Base-by-base conservation (phyloP, 306 rosid species). In the Fragaria iinumae region DNA sequence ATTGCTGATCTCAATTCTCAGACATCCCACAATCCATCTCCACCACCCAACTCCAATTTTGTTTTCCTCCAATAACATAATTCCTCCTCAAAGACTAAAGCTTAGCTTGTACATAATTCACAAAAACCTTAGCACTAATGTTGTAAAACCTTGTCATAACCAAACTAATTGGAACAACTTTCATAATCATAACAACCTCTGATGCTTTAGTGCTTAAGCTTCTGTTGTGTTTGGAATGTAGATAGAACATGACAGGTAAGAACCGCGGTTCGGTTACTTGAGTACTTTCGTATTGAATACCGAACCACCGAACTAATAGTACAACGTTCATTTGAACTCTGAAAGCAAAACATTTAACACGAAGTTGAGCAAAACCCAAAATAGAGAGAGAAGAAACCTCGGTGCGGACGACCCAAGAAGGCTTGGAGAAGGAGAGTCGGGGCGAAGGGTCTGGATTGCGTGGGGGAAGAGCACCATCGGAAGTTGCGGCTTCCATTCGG, bases 331-430 rank as follows among this genome's bases (percentile, higher is more conserved):
- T 36, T 36, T 36, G 6, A 36, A 36, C 39, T 4, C 4, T 4
- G 39, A 36, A 14, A 48, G 53, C 1, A 13, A 45, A 12, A 45
- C 50, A 45, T 12, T 12, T 11, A 45, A 45, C 5, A 45, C 12
- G 4, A 11, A 11, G 50, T 45, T 11, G 18, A 52, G 21, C 21
- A 52, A 36, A 52, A 52, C 57, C 57, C 57, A 52, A 16, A 16
- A 20, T 11, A 23, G 66, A 11, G 39, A 12, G 47, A 55, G 27
- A 73, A 87, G 82, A 84, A 72, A 82, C 88, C 90, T 93, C 94
- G 0, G 97, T 86, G 36, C 81, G 89, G 88, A 93, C 93, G 71
- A 91, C 87, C 96, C 89, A 93, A 75, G 93, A 91, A 4, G 90
- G 88, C 90, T 83, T 88, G 39, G 83, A 11, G 80, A 93, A 72